These are phyloP conservation scores for Astragalus membranaceus DNA, from an alignment of 306 rosid species.

Conservation along the genomic window DNA sequence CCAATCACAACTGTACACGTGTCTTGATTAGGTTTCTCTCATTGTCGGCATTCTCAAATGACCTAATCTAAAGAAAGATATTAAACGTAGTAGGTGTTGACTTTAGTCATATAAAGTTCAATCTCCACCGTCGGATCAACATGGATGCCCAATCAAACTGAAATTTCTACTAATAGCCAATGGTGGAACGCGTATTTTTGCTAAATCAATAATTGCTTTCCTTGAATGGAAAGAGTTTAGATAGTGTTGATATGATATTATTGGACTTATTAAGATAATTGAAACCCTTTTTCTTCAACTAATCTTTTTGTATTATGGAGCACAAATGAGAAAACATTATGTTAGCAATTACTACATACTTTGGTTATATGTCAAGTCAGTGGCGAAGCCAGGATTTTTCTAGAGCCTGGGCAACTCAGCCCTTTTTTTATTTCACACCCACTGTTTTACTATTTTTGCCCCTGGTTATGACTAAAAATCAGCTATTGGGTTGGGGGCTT, in stretches of 20 bases:
- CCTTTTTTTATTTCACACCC: too few relatives aligned
- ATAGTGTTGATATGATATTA: conserved; percentile 11
- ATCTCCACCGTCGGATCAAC: conserved; percentile 24
- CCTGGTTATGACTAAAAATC: too few relatives aligned
- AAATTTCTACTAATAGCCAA: conserved; percentile 21
- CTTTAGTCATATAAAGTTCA: not conserved
- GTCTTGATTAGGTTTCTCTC: not conserved
- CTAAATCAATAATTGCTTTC: conserved; percentile 5
- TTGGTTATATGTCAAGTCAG: not conserved
- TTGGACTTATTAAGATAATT: not conserved
- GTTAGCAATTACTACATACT: not conserved
- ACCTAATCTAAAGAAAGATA: not conserved
- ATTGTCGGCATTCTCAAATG: conserved; percentile 1
- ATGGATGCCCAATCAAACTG: conserved; percentile 24
- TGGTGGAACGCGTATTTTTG: not conserved
- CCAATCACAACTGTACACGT: conserved; percentile 20
- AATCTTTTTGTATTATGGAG: not conserved
- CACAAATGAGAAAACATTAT: not conserved
- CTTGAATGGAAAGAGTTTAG: not conserved
- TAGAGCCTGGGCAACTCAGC: too few relatives aligned
- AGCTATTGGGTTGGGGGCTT: too few relatives aligned
- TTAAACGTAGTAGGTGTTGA: not conserved
- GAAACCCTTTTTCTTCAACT: not conserved
- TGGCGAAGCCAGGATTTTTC: too few relatives aligned
- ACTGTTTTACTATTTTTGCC: too few relatives aligned